phyloP scores from a whole-genome alignment of 2,329 filamentous ascomycete genomes.

The Zasmidium angulare region DNA sequence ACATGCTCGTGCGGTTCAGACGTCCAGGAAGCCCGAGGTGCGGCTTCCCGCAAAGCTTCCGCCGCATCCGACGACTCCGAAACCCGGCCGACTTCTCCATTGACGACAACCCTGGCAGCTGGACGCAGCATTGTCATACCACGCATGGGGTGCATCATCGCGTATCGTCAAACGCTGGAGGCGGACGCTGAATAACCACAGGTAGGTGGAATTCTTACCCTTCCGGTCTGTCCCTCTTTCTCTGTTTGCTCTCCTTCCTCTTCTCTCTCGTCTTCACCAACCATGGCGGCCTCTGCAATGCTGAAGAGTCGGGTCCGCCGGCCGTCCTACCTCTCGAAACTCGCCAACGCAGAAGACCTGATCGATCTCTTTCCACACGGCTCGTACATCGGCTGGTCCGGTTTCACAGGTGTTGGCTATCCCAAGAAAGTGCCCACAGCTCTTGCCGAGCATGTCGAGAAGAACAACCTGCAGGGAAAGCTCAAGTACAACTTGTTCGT shows the following conservation, averaged over 20 bases:
- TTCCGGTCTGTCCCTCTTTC: too few species aligned
- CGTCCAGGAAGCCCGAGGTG: too few species aligned
- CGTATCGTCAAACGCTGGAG: not conserved
- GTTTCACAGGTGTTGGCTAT: constrained; percentile 73
- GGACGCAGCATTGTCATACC: not conserved
- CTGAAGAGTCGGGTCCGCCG: constrained; percentile 74
- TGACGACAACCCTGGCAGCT: not conserved
- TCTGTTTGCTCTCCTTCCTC: not conserved
- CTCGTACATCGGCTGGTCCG: constrained; percentile 86
- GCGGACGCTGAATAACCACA: not conserved
- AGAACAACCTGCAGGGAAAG: constrained; percentile 79
- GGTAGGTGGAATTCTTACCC: not conserved
- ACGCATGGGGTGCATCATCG: not conserved
- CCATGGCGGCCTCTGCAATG: constrained; percentile 53
- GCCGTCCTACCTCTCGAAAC: constrained; percentile 76
- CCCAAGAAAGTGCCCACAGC: constrained; percentile 77
- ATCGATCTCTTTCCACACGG: constrained; percentile 79
- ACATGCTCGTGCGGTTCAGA: too few species aligned
- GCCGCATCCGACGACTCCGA: not conserved
- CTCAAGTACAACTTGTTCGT: constrained; percentile 86
- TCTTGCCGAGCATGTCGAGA: constrained; percentile 84
- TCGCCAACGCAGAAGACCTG: constrained; percentile 75
- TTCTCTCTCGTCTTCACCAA: not conserved
- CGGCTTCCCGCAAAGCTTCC: not conserved
- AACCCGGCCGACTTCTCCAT: not conserved